Conservation (phyloP, 495 filamentous ascomycete species). For the Thermothielavioides terrestris region DNA sequence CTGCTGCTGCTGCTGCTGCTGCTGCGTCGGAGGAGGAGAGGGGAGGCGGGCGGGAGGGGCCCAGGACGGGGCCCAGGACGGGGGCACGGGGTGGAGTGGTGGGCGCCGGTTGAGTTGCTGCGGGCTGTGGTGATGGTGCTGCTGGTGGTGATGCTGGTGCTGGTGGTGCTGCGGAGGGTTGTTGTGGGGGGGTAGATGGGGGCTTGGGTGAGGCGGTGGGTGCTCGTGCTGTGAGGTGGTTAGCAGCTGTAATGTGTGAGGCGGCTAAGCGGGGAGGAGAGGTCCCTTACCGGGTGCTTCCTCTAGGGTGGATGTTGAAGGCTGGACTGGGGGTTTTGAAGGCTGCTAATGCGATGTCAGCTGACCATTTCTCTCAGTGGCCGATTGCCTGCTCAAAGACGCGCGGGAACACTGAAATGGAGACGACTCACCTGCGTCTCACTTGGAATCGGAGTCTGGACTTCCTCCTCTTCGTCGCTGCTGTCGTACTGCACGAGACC, state of each 20-base stretch:
- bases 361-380: too few relatives aligned
- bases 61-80: conserved; percentile 27
- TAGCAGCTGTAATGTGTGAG: background rate
- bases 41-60: conserved; percentile 13
- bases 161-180: background rate
- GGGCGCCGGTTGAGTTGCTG: background rate
- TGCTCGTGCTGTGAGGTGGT: background rate
- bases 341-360: conserved; percentile 9
- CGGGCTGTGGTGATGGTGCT: background rate
- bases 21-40: conserved; percentile 1
- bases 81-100: conserved; percentile 20
- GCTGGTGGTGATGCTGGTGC: background rate
- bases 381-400: too few relatives aligned
- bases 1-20: background rate
- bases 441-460: conserved; percentile 5
- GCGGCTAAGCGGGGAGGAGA: background rate
- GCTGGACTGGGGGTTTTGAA: background rate
- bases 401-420: background rate
- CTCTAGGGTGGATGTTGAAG: background rate
- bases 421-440: conserved; percentile 1
- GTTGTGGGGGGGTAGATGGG: background rate
- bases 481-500: conserved; percentile 64
- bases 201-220: background rate
- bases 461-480: conserved; percentile 65
- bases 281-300: background rate